Percentiles rank a stretch among this genome's conserved stretches.
These are phyloP conservation scores for Neonectria sp. DNA, from an alignment of 2,329 filamentous ascomycete species.

Conservation along the genomic window DNA sequence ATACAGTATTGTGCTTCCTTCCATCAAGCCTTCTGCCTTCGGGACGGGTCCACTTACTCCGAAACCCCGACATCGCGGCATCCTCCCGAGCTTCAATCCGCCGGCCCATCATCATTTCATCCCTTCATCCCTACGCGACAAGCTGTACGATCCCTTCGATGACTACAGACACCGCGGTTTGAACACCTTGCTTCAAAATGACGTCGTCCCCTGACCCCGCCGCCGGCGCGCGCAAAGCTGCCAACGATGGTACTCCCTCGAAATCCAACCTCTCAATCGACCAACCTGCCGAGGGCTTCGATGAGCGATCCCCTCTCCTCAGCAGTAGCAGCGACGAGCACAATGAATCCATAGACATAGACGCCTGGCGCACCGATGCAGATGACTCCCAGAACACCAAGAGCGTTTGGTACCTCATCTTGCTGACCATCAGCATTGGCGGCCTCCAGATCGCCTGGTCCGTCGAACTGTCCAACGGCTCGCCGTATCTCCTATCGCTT, in stretches of 20 bases:
- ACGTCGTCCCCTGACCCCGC: slow-evolving; percentile 31
- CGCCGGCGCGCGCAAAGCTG: slow-evolving; percentile 20
- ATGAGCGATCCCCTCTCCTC: slow-evolving; percentile 53
- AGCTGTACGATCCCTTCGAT: slow-evolving; percentile 13
- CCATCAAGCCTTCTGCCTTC: slow-evolving; percentile 10
- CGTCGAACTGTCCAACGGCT: slow-evolving; percentile 93
- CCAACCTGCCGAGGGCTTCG: slow-evolving; percentile 34
- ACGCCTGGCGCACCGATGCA: slow-evolving; percentile 15
- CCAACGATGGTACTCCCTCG: slow-evolving; percentile 19
- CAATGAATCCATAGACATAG: slow-evolving; percentile 21
- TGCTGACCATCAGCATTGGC: slow-evolving; percentile 89
- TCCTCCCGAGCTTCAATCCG: slow-evolving; percentile 14
- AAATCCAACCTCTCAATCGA: slow-evolving; percentile 35
- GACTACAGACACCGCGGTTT: slow-evolving; percentile 17
- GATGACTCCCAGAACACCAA: slow-evolving; percentile 74
- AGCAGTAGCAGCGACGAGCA: slow-evolving; percentile 31
- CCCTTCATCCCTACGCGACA: slow-evolving; percentile 25
- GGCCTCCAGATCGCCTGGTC: slow-evolving; percentile 97
- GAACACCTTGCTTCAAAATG: slow-evolving; percentile 30
- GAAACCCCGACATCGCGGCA: slow-evolving; percentile 25
- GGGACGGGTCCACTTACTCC: slow-evolving; percentile 32
- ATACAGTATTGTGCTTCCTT: not conserved
- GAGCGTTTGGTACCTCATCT: slow-evolving; percentile 86
- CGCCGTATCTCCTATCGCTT: slow-evolving; percentile 84
- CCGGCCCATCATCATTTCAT: slow-evolving; percentile 11